A percentile compares a stretch with the other conserved stretches of the same genome.
These are phyloP conservation scores for Jaenimonas drosophilae DNA, from an alignment of 208 protist genomes.

Conservation along the genomic window DNA sequence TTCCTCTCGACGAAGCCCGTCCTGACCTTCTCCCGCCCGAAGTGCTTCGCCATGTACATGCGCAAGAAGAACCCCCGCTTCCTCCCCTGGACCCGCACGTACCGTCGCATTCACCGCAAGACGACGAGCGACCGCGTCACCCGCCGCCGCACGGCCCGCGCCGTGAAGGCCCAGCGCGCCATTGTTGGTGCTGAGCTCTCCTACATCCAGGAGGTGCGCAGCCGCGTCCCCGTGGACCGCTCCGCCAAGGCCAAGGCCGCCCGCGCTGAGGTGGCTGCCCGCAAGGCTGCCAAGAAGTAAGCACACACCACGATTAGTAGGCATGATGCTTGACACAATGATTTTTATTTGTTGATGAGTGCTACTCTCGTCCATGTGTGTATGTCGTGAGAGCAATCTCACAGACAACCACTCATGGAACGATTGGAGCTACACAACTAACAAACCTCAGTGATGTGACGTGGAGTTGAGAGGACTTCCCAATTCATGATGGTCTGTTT, in stretches of 20 bases:
- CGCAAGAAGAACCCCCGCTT: constrained; percentile 93
- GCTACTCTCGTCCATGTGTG: no score
- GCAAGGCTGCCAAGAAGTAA: constrained; percentile 89
- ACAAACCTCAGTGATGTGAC: no score
- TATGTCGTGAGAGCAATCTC: no score
- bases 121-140: constrained; percentile 73
- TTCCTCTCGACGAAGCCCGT: constrained; percentile 92
- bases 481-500: no score
- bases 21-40: constrained; percentile 85
- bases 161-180: constrained; percentile 65
- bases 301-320: constrained; percentile 3
- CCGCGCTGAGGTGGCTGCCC: constrained; percentile 82
- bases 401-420: no score
- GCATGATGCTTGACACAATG: constrained; percentile 8
- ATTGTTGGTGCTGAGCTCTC: constrained; percentile 85
- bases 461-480: no score
- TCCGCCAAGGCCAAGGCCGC: constrained; percentile 84
- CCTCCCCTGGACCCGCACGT: constrained; percentile 89
- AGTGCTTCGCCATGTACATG: constrained; percentile 89
- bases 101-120: constrained; percentile 91
- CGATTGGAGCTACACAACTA: no score
- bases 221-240: constrained; percentile 62
- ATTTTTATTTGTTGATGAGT: no score
- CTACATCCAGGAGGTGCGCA: constrained; percentile 85
- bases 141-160: constrained; percentile 70